Conservation (phyloP, 495 filamentous ascomycete genomes). For the Pseudevernia furfuracea region DNA sequence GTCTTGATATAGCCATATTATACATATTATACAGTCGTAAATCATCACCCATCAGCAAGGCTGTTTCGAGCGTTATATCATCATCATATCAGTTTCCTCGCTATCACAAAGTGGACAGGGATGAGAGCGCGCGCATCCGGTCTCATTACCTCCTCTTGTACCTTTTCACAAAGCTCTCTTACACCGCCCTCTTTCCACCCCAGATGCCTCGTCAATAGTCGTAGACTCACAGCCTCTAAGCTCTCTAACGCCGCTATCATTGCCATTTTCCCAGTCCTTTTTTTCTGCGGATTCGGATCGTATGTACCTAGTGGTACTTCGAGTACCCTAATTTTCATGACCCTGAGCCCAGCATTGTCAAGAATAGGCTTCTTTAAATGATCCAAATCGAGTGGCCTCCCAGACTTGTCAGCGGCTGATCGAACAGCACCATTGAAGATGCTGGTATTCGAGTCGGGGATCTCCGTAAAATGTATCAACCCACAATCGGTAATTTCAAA, state of each 20-base stretch:
- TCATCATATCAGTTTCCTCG: slow-evolving; percentile 36
- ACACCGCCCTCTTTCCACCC: slow-evolving; percentile 51
- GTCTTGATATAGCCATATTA: background rate
- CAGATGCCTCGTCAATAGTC: slow-evolving; percentile 52
- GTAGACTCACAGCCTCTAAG: slow-evolving; percentile 53
- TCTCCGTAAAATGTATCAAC: slow-evolving; percentile 31
- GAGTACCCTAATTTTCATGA: slow-evolving; percentile 47
- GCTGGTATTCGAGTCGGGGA: slow-evolving; percentile 33
- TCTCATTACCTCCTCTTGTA: slow-evolving; percentile 44
- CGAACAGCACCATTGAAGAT: slow-evolving; percentile 36
- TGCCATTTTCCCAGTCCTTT: slow-evolving; percentile 56
- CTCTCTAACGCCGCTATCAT: slow-evolving; percentile 57
- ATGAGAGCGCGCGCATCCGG: slow-evolving; percentile 38
- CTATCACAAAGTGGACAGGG: slow-evolving; percentile 47
- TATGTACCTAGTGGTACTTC: slow-evolving; percentile 55
- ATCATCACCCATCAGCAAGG: slow-evolving; percentile 9
- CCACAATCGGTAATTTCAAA: slow-evolving; percentile 49
- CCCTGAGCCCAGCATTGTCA: slow-evolving; percentile 52
- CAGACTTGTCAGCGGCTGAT: slow-evolving; percentile 31
- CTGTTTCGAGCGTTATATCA: background rate
- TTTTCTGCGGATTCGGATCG: slow-evolving; percentile 46
- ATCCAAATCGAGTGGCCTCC: slow-evolving; percentile 39
- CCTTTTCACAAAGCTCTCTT: slow-evolving; percentile 46
- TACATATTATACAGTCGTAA: background rate
- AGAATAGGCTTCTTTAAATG: slow-evolving; percentile 50